These are phyloP conservation scores for Phytophthora colocasiae DNA, from an alignment of 352 stramenopile genomes.

Conservation along the genomic window DNA sequence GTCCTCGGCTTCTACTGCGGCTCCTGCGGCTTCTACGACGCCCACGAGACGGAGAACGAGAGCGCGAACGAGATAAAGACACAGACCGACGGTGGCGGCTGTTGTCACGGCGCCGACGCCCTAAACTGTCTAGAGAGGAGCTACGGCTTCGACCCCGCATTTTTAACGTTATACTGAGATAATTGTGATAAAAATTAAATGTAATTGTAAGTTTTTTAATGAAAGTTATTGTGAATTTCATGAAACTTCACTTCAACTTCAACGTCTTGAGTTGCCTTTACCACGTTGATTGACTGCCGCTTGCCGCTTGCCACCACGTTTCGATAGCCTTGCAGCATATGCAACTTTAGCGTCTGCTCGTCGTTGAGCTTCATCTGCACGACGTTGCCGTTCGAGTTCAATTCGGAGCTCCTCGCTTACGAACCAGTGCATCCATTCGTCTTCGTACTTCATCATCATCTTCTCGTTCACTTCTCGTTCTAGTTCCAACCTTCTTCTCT, in stretches of 20 bases:
- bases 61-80: constrained; percentile 43
- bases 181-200: too few species aligned
- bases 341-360: constrained; percentile 58
- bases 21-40: constrained; percentile 35
- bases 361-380: constrained; percentile 47
- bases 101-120: constrained; percentile 34
- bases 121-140: constrained; percentile 72
- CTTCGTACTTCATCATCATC: constrained; percentile 75
- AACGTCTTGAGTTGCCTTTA: constrained; percentile 19
- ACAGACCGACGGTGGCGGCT: constrained; percentile 34
- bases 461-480: constrained; percentile 61
- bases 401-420: constrained; percentile 54
- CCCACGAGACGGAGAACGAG: constrained; percentile 40
- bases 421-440: constrained; percentile 71
- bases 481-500: constrained; percentile 44
- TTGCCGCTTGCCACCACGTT: constrained; percentile 65
- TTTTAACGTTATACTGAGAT: background rate
- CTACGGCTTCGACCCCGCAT: constrained; percentile 47
- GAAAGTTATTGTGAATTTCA: too few species aligned
- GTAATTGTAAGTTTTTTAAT: too few species aligned
- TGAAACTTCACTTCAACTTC: background rate
- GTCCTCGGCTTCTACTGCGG: constrained; percentile 34
- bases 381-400: constrained; percentile 46
- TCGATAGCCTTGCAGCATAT: constrained; percentile 59
- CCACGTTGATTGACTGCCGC: constrained; percentile 19